Evolutionary conservation across 148 eudicot species (phyloP), one percentile per base, ranked within the genome.

Genomic region (Linanthus parryae): DNA sequence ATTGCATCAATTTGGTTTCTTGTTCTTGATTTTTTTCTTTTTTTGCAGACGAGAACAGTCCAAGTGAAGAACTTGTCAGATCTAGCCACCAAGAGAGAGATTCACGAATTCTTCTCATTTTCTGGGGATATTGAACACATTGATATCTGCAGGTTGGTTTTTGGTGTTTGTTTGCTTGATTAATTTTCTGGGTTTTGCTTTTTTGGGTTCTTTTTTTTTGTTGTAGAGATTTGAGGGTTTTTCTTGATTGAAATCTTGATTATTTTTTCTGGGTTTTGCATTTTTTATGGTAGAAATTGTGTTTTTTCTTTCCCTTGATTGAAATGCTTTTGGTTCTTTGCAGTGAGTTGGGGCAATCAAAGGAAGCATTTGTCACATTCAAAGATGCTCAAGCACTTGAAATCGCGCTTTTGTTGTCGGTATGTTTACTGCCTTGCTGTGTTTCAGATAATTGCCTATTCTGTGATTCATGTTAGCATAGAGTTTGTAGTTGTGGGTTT

Each of bases 21-120:
- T 60, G 36, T 31, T 14, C 19, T 48, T 2, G 6, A 1, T 29
- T 38, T 45, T n/a, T 51, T 38, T 6, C n/a, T 13, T 27, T 3
- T 27, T 4, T 44, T 17, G 8, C 74, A 83, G 94, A 76, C 69
- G 12, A 79, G 73, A 77, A 86, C 98, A 33, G 82, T 91, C 44
- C 72, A 72, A 59, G 98, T 91, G 14, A 56, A 72, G 53, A 79
- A 78, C 61, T 61, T 91, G 12, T 91, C 98, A 81, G 98, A 91
- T 91, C 94, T 86, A 67, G 98, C 94, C 7, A 84, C 71, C 18
- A 83, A 83, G 34, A 81, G 95, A 48, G 95, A 86, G 73, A 75
- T 91, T 58, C 75, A 77, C 29, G 98, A 91, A 57, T 91, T 91
- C 53, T 91, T 91, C 76, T 91, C 98, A 0, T 86, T 86, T 59